phyloP scores from a whole-genome alignment of 176 grass and related monocot genomes.

The Triticum timopheevii region DNA sequence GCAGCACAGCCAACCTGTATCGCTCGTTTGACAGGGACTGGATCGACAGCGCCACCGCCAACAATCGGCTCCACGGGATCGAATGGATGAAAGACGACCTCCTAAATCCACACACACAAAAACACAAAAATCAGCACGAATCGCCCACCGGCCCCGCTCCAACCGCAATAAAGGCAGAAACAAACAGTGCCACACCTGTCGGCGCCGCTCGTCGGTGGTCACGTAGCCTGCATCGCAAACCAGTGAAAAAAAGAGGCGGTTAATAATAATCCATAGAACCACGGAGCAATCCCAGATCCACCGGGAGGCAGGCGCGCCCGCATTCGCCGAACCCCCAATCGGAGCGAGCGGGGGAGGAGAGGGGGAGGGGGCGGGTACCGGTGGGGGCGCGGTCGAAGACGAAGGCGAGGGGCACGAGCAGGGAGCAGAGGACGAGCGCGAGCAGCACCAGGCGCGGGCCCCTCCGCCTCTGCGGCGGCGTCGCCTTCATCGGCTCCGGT shows the following conservation, averaged over 20 bases:
- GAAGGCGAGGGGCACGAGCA: slow-evolving; percentile 84
- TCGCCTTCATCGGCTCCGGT: slow-evolving; percentile 50
- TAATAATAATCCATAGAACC: neutral
- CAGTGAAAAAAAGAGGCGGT: neutral
- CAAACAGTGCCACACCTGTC: slow-evolving; percentile 42
- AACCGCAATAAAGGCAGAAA: neutral
- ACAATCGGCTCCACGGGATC: slow-evolving; percentile 19
- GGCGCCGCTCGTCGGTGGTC: slow-evolving; percentile 62
- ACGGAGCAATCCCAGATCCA: slow-evolving; percentile 33
- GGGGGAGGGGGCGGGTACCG: slow-evolving; percentile 22
- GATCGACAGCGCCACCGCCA: neutral
- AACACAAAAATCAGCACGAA: neutral
- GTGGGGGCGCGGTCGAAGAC: slow-evolving; percentile 66
- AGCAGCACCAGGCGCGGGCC: slow-evolving; percentile 62
- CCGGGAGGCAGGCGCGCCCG: neutral
- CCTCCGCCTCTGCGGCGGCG: slow-evolving; percentile 54
- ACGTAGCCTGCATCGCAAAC: slow-evolving; percentile 54
- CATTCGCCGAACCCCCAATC: neutral
- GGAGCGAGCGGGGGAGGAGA: neutral
- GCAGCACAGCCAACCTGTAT: slow-evolving; percentile 19
- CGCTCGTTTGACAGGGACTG: neutral
- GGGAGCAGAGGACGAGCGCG: slow-evolving; percentile 77
- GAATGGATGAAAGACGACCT: slow-evolving; percentile 27
- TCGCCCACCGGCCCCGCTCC: neutral
- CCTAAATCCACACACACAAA: slow-evolving; percentile 36